Evolutionary conservation across 129 eudicot genomes (phyloP).

Genomic region (Apium graveolens): DNA sequence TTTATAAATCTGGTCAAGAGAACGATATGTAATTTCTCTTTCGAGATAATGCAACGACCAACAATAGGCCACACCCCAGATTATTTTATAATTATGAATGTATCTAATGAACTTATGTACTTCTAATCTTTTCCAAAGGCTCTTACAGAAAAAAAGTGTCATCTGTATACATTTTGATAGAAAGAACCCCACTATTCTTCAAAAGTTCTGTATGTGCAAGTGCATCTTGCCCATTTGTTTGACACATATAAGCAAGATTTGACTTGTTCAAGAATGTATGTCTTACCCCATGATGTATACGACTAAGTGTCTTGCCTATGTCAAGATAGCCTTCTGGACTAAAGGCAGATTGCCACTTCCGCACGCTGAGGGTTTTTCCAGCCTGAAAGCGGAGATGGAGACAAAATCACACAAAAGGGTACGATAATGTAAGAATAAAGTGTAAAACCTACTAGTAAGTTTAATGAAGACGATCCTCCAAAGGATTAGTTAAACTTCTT

Average conservation of each 20-base stretch:
- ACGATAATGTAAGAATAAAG: neutral
- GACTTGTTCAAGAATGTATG: slow-evolving; percentile 6
- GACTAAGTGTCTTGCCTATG: slow-evolving; percentile 77
- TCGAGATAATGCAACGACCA: neutral
- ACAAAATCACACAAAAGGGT: neutral
- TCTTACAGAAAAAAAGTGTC: neutral
- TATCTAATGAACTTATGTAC: neutral
- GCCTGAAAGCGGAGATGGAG: slow-evolving; percentile 34
- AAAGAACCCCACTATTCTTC: neutral
- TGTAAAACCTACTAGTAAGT: neutral
- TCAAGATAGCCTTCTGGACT: slow-evolving; percentile 75
- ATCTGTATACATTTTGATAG: neutral
- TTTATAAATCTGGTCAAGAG: neutral
- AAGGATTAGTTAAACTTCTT: neutral
- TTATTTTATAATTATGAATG: neutral
- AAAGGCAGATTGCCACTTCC: slow-evolving; percentile 89
- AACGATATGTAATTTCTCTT: neutral
- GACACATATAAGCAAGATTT: neutral
- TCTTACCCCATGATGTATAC: slow-evolving; percentile 87
- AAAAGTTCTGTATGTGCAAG: neutral
- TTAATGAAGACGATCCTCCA: neutral
- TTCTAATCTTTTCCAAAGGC: slow-evolving; percentile 2
- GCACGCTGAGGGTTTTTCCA: slow-evolving; percentile 79
- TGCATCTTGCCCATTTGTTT: neutral
- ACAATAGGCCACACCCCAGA: neutral